Evolutionary conservation across 257 asterid species (phyloP).

Genomic region (Marsdenia floribunda): DNA sequence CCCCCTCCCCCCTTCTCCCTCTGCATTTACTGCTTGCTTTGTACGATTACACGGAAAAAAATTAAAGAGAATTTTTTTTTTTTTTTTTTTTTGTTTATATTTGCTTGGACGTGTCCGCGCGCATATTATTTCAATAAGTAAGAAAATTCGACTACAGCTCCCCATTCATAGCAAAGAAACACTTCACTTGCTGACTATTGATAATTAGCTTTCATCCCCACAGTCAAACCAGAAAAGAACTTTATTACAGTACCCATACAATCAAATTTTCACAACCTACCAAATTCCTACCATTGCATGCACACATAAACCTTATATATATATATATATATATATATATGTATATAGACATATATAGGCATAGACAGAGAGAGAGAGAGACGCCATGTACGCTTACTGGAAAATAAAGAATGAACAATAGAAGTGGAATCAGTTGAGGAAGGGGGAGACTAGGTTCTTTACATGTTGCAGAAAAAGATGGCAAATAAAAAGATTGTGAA

Average conservation of each 20-base stretch:
- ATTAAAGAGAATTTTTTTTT: no score
- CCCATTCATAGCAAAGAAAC: not conserved
- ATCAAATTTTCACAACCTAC: not conserved
- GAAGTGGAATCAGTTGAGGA: not conserved
- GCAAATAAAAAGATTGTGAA: constrained; percentile 28
- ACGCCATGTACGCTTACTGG: constrained; percentile 4
- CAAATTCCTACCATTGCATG: not conserved
- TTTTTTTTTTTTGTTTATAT: not conserved
- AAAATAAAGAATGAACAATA: constrained; percentile 3
- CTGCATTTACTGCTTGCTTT: constrained; percentile 34
- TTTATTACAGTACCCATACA: not conserved
- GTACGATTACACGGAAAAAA: constrained; percentile 3
- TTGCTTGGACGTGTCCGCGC: constrained; percentile 15
- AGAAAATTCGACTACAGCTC: not conserved
- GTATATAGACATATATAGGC: no score
- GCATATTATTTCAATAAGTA: constrained; percentile 6
- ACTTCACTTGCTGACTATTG: constrained; percentile 19
- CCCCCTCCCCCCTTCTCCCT: constrained; percentile 8
- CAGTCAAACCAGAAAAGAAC: constrained; percentile 4
- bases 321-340: not conserved
- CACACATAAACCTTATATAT: not conserved
- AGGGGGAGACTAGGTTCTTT: not conserved
- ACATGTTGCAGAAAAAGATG: not conserved
- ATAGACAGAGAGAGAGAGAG: not conserved
- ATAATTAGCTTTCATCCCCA: constrained; percentile 4